phyloP scores from a whole-genome alignment of 2,329 filamentous ascomycete species.

The Cladorrhinum sp. region DNA sequence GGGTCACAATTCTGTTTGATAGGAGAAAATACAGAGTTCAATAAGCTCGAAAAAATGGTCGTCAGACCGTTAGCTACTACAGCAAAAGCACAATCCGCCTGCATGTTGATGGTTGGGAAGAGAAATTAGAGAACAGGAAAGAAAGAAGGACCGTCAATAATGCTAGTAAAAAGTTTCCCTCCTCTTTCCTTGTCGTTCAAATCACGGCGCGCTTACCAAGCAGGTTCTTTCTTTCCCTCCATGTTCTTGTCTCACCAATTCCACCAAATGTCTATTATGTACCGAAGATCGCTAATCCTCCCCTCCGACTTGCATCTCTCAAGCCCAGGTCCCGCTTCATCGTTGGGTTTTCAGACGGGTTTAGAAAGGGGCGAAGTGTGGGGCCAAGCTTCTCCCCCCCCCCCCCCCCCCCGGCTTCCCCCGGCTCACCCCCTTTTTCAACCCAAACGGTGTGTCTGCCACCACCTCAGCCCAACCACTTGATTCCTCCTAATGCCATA shows the following conservation, averaged over 20 bases:
- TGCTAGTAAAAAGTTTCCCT: not conserved
- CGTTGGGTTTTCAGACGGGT: not conserved
- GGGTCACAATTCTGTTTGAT: not conserved
- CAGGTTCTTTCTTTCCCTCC: not conserved
- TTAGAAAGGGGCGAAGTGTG: not conserved
- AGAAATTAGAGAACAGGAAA: not conserved
- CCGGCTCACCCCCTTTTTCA: not conserved
- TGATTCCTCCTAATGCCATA: not conserved
- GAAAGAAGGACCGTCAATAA: not conserved
- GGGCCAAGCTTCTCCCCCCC: not conserved
- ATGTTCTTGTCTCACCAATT: not conserved
- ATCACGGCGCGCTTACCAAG: not conserved
- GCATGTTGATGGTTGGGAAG: not conserved
- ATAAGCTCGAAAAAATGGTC: not conserved
- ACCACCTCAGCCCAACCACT: not conserved
- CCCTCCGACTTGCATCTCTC: not conserved
- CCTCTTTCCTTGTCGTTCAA: not conserved
- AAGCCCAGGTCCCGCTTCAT: not conserved
- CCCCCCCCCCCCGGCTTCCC: not conserved
- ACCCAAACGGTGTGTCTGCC: not conserved
- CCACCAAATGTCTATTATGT: conserved; percentile 1
- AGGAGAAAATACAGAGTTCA: not conserved
- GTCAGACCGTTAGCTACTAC: not conserved
- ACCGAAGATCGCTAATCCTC: not conserved
- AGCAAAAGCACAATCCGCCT: not conserved